Conservation (phyloP, 179 eudicot genomes). For the Beta macrorhiza region DNA sequence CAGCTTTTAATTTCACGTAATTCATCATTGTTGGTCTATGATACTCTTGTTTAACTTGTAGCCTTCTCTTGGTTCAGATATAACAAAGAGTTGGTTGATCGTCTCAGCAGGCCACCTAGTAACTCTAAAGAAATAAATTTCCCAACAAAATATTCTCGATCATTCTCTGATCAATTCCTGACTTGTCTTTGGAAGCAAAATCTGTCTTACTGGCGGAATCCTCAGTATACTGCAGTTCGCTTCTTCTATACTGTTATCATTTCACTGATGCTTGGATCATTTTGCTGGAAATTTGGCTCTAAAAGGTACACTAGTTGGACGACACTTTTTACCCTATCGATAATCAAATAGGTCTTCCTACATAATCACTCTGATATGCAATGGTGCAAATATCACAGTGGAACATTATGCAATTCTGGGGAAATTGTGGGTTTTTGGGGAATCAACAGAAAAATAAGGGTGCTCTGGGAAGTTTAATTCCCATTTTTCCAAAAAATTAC, state of each 20-base stretch:
- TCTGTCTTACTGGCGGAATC: conserved; percentile 52
- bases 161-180: conserved; percentile 37
- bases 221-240: conserved; percentile 53
- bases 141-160: conserved; percentile 42
- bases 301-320: conserved; percentile 33
- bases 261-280: conserved; percentile 50
- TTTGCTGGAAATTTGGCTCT: conserved; percentile 54
- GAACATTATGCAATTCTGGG: too few species aligned
- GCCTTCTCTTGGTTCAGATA: conserved; percentile 32
- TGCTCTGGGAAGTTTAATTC: too few species aligned
- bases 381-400: too few species aligned
- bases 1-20: conserved; percentile 6
- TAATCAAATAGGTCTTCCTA: too few species aligned
- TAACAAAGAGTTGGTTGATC: conserved; percentile 48
- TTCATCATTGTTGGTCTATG: neutral
- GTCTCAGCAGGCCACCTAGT: conserved; percentile 41
- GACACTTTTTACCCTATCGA: neutral
- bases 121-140: conserved; percentile 42
- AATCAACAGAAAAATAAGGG: too few species aligned
- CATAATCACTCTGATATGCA: too few species aligned
- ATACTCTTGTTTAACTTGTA: conserved; percentile 21
- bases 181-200: conserved; percentile 52
- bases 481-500: too few species aligned
- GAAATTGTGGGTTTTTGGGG: too few species aligned
- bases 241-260: conserved; percentile 52